Base-by-base conservation (phyloP, 2,329 filamentous ascomycete genomes). In the Nemania diffusa region DNA sequence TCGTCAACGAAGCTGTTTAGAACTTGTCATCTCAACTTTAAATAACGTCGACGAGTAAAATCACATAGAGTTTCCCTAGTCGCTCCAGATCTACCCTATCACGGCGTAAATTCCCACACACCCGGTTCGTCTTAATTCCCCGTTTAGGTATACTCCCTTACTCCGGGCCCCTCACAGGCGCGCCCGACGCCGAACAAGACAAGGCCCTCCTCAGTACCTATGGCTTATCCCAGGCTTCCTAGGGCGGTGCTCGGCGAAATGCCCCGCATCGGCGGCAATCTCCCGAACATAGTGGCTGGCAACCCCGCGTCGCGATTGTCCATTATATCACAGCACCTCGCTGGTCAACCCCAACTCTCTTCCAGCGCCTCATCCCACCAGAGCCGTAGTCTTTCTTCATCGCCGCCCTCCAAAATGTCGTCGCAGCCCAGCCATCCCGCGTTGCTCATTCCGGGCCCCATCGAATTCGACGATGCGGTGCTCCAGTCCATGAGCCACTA, bases 391-490 rank as follows among this genome's bases (percentile, higher is more conserved):
- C 15, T 62, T 22, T 62, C 60, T 27, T 65, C 69, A 24, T 71
- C 74, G 52, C 63, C 70, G 26, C 70, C 73, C 55, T 53, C 72
- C 77, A 83, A 77, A 61, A 90, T 90, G 88, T 90, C 88, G 73
- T 84, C 83, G 67, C 88, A 90, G 74, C 84, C 87, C 62, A 80
- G 84, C 57, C 88, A 91, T 77, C 81, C 88, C 50, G 91, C 95
- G 63, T 85, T 99, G 81, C 89, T 99, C 82, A 98, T 99, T 78
- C 96, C 96, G 57, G 96, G 96, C 71, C 96, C 96, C 77, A 97
- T 98, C 80, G 95, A 98, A 84, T 97, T 97, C 78, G 95, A 97
- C 80, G 95, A 98, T 95, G 94, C 90, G 55, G 95, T 98, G 68
- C 89, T 97, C 59, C 88, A 94, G 81, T 93, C 94, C 69, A 97